These are phyloP conservation scores for Populus davidiana DNA, from an alignment of 345 rosid species.

Conservation along the genomic window DNA sequence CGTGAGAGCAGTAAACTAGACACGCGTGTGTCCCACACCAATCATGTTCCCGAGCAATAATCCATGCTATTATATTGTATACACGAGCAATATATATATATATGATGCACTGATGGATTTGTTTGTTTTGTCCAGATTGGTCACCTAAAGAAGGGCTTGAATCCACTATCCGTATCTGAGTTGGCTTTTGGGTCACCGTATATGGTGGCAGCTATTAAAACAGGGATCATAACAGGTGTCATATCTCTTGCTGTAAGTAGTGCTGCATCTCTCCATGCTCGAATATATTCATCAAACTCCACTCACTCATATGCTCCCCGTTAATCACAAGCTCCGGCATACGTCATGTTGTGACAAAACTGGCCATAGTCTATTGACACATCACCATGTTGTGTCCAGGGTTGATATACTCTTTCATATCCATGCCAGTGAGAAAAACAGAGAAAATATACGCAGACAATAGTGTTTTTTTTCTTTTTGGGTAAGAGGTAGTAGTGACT, in stretches of 20 bases:
- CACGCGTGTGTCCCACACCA: no score
- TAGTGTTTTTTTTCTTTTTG: no score
- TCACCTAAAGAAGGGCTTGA: constrained; percentile 69
- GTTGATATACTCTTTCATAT: no score
- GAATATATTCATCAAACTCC: not conserved
- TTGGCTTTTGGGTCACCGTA: constrained; percentile 64
- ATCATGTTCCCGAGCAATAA: no score
- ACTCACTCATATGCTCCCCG: not conserved
- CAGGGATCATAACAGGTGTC: constrained; percentile 72
- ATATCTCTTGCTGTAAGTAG: constrained; percentile 77
- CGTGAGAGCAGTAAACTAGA: not conserved
- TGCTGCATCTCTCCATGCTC: not conserved
- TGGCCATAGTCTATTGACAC: not conserved
- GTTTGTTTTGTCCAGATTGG: constrained; percentile 58
- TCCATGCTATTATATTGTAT: no score
- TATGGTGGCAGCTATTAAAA: constrained; percentile 58
- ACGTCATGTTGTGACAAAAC: not conserved
- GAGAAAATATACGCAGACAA: no score
- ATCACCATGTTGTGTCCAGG: not conserved
- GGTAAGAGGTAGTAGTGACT: no score
- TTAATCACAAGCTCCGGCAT: not conserved
- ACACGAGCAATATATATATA: no score
- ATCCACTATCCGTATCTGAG: constrained; percentile 61
- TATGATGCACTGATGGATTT: not conserved
- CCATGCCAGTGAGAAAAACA: no score